These are phyloP conservation scores for Funneliformis mosseae DNA, from an alignment of 192 early-diverging fungal genomes.

Conservation along the genomic window DNA sequence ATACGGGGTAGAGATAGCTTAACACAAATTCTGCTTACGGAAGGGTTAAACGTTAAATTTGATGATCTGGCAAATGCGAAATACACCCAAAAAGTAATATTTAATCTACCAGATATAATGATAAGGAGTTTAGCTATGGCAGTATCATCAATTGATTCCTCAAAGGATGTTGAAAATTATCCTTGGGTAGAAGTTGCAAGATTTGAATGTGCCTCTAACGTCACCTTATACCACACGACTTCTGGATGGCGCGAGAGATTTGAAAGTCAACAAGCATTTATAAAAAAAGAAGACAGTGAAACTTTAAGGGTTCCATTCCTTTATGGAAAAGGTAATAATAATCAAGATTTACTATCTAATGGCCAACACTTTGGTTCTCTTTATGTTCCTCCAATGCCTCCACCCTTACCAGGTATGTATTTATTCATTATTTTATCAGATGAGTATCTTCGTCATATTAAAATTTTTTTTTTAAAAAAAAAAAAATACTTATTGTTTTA, in stretches of 20 bases:
- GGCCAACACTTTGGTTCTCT: constrained; percentile 52
- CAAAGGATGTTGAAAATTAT: constrained; percentile 38
- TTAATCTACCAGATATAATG: constrained; percentile 61
- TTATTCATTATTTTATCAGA: neutral
- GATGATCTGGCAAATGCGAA: constrained; percentile 65
- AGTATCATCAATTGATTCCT: constrained; percentile 12
- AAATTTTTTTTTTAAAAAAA: too few relatives aligned
- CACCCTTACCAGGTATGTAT: constrained; percentile 42
- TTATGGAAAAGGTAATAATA: constrained; percentile 36
- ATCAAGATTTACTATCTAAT: constrained; percentile 21
- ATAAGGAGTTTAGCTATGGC: constrained; percentile 52
- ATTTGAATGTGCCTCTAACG: constrained; percentile 54
- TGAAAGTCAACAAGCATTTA: constrained; percentile 60
- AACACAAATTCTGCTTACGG: constrained; percentile 52
- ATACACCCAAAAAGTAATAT: constrained; percentile 54
- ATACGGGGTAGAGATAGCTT: constrained; percentile 57
- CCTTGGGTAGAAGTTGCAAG: constrained; percentile 73
- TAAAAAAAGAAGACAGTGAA: constrained; percentile 62
- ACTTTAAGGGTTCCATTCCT: constrained; percentile 63
- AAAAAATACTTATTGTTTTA: neutral
- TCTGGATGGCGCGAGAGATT: constrained; percentile 53
- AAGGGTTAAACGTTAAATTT: constrained; percentile 65
- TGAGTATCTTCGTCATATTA: neutral
- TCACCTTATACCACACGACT: constrained; percentile 57
- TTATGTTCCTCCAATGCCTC: constrained; percentile 53